Percentiles rank a stretch among this genome's conserved stretches.
phyloP scores from a whole-genome alignment of 179 eudicot genomes.

The Beta lomatogona region DNA sequence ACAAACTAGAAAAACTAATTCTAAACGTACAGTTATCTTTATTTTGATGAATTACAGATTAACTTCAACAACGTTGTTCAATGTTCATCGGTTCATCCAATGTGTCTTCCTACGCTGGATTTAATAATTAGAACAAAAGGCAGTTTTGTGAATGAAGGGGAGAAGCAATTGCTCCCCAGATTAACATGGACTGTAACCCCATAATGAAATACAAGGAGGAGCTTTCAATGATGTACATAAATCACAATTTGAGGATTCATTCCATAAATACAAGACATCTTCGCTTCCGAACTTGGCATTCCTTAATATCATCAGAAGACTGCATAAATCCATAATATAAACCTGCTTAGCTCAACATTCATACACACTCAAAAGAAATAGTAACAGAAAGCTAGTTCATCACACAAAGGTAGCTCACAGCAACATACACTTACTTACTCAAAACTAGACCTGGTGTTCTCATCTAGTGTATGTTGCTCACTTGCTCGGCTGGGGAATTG shows the following conservation, averaged over 20 bases:
- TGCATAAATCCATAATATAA: conserved; percentile 31
- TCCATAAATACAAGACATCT: conserved; percentile 51
- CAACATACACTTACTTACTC: neutral
- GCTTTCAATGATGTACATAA: conserved; percentile 26
- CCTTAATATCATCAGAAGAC: conserved; percentile 46
- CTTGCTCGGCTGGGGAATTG: too few species aligned
- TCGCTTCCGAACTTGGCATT: conserved; percentile 37
- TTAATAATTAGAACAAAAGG: neutral
- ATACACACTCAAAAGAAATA: neutral
- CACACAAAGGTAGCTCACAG: too few species aligned
- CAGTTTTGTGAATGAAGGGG: neutral
- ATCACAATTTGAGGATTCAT: conserved; percentile 20
- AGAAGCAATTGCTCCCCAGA: neutral
- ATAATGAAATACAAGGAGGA: conserved; percentile 23
- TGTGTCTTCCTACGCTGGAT: conserved; percentile 4
- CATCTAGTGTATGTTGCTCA: too few species aligned
- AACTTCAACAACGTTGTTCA: conserved; percentile 13
- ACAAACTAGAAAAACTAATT: neutral
- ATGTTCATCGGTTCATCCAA: conserved; percentile 16
- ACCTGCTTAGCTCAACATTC: neutral
- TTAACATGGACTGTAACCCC: neutral
- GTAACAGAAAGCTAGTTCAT: neutral
- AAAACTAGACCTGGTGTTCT: too few species aligned
- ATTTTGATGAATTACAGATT: conserved; percentile 5
- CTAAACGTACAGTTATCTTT: conserved; percentile 5